These are phyloP conservation scores for Kwoniella sp. DNA, from an alignment of 768 basidiomycete genomes.

Conservation along the genomic window DNA sequence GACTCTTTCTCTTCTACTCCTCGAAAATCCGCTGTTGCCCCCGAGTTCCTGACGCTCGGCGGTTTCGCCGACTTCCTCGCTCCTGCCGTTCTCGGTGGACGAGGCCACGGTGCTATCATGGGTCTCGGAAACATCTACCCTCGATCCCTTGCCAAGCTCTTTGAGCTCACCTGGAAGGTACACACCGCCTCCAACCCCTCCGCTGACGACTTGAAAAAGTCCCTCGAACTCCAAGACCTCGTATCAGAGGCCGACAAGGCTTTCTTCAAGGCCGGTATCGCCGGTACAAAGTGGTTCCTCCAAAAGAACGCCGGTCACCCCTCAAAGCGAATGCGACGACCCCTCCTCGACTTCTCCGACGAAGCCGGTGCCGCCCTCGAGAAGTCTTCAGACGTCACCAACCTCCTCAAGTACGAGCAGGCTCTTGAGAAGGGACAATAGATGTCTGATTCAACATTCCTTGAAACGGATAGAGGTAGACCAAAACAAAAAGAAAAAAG, in stretches of 20 bases:
- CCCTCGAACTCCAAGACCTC: slow-evolving; percentile 75
- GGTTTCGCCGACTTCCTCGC: slow-evolving; percentile 83
- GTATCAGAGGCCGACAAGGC: slow-evolving; percentile 78
- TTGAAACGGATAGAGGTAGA: neutral
- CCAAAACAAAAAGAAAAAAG: neutral
- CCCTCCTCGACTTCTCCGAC: slow-evolving; percentile 68
- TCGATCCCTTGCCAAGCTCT: slow-evolving; percentile 64
- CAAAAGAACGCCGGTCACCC: slow-evolving; percentile 75
- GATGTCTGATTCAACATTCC: neutral
- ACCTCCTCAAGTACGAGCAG: slow-evolving; percentile 67
- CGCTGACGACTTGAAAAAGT: slow-evolving; percentile 64
- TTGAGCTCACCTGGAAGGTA: slow-evolving; percentile 65
- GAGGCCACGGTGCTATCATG: slow-evolving; percentile 83
- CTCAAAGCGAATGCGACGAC: slow-evolving; percentile 60
- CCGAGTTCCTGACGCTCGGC: slow-evolving; percentile 77
- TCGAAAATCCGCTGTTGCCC: slow-evolving; percentile 66
- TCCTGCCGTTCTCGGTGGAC: slow-evolving; percentile 68
- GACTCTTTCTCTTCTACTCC: slow-evolving; percentile 67
- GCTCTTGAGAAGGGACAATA: slow-evolving; percentile 40
- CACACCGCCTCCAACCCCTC: slow-evolving; percentile 59
- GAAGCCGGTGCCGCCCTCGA: slow-evolving; percentile 66
- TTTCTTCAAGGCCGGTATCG: slow-evolving; percentile 72
- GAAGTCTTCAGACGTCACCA: slow-evolving; percentile 71
- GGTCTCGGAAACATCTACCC: slow-evolving; percentile 76
- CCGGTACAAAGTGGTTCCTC: slow-evolving; percentile 80